Evolutionary conservation across 208 protist species (phyloP).

Genomic region (Acanthamoeba comandoni): DNA sequence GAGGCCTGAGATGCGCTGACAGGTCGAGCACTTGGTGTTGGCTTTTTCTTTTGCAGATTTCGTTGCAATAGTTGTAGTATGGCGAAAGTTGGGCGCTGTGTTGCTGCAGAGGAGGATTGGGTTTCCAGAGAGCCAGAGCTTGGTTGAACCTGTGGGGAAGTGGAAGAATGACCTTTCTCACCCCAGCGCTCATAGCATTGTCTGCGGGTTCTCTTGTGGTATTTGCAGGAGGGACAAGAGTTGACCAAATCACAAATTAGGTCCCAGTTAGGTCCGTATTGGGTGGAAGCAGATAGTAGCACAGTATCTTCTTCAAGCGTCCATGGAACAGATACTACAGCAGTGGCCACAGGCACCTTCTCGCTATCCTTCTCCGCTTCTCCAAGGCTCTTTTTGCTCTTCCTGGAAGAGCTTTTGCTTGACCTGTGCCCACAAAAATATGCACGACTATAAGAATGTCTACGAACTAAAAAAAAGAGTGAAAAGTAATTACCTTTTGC

Average conservation of each 20-base stretch:
- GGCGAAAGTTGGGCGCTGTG: background rate
- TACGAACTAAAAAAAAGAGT: background rate
- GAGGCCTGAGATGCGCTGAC: background rate
- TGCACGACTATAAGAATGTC: background rate
- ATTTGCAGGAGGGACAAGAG: background rate
- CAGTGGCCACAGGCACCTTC: background rate
- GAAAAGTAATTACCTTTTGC: background rate
- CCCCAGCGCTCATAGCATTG: slow-evolving; percentile 26
- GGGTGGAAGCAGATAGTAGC: background rate
- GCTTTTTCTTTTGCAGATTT: background rate
- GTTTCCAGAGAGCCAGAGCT: background rate
- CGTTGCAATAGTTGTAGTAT: slow-evolving; percentile 40
- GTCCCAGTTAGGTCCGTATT: slow-evolving; percentile 33
- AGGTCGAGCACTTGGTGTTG: background rate
- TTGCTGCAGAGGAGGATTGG: background rate
- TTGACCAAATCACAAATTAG: slow-evolving; percentile 26
- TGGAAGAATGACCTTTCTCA: background rate
- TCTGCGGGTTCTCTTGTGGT: slow-evolving; percentile 1
- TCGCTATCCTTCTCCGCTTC: slow-evolving; percentile 7
- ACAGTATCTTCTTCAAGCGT: slow-evolving; percentile 2
- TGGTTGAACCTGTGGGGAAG: background rate
- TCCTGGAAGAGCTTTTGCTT: too few species aligned
- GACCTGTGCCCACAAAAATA: background rate
- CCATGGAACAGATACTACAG: background rate
- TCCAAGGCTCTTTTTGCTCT: too few species aligned